Percentiles rank a stretch among this genome's conserved stretches.
Evolutionary conservation across 768 basidiomycete genomes (phyloP).

Genomic region (Pleurotus eryngii): DNA sequence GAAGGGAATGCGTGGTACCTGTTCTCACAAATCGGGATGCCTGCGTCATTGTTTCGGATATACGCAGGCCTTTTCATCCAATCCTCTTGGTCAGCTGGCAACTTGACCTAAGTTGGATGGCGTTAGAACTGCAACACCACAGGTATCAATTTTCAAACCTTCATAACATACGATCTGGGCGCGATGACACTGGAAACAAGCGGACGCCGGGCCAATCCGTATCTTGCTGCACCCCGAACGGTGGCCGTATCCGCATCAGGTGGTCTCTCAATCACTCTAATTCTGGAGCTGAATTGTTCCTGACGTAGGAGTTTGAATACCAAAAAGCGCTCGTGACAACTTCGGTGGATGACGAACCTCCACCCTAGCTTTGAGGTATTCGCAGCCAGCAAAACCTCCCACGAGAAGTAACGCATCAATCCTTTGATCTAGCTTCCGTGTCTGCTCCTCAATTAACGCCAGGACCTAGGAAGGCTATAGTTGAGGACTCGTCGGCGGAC

Average conservation of each 20-base stretch:
- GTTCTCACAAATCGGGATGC: conserved; percentile 79
- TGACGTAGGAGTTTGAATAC: conserved; percentile 23
- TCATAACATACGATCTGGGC: conserved; percentile 85
- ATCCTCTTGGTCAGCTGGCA: conserved; percentile 85
- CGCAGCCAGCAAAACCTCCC: conserved; percentile 85
- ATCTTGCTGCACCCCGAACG: conserved; percentile 82
- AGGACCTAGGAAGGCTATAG: conserved; percentile 50
- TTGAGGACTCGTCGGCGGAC: conserved; percentile 5
- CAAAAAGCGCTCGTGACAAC: not conserved
- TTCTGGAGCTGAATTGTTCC: conserved; percentile 64
- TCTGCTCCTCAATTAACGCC: conserved; percentile 75
- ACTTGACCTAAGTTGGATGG: conserved; percentile 58
- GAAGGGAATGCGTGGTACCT: conserved; percentile 40
- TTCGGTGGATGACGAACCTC: conserved; percentile 44
- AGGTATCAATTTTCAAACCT: conserved; percentile 38
- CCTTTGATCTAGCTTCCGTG: conserved; percentile 59
- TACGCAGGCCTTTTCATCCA: conserved; percentile 83
- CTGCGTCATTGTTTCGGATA: conserved; percentile 74
- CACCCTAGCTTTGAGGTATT: conserved; percentile 78
- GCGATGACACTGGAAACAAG: conserved; percentile 82
- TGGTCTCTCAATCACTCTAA: conserved; percentile 78
- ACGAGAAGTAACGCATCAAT: conserved; percentile 86
- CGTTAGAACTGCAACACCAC: not conserved
- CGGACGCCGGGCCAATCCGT: conserved; percentile 72
- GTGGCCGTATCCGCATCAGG: conserved; percentile 89